Percentiles rank a stretch among this genome's conserved stretches.
Conservation (phyloP, 1,284 basidiomycete genomes). For the Porogramme epimiltina region DNA sequence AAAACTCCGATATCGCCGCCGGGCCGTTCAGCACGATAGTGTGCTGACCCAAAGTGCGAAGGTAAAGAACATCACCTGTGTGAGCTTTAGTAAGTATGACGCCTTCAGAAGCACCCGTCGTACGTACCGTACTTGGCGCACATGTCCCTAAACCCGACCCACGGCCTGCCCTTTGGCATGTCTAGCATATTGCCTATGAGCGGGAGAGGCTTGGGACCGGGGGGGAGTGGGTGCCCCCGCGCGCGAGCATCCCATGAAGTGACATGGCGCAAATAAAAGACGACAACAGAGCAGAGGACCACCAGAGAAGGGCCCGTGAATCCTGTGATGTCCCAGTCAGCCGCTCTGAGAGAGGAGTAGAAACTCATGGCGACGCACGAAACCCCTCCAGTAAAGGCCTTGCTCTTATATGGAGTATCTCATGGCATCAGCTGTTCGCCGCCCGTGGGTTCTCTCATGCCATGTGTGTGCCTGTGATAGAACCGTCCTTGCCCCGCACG, state of each 20-base stretch:
- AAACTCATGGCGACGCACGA: no score
- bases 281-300: not conserved
- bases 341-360: no score
- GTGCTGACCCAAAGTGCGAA: not conserved
- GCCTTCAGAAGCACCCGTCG: no score
- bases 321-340: no score
- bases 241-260: not conserved
- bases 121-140: conserved; percentile 1
- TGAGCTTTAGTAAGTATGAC: no score
- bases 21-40: conserved; percentile 2
- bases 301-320: no score
- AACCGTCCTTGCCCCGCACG: no score
- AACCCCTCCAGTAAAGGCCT: no score
- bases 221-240: not conserved
- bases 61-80: not conserved
- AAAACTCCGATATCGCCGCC: not conserved
- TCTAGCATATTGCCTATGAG: conserved; percentile 3
- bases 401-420: no score
- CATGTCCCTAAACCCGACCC: conserved; percentile 2
- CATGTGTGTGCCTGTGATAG: no score
- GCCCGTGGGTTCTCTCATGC: no score
- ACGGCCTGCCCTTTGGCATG: not conserved
- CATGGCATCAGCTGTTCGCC: no score
- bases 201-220: not conserved
- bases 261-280: not conserved